Percentiles rank a stretch among this genome's conserved stretches.
phyloP scores from a whole-genome alignment of 2,329 filamentous ascomycete species.

The Tolypocladium nubicola region DNA sequence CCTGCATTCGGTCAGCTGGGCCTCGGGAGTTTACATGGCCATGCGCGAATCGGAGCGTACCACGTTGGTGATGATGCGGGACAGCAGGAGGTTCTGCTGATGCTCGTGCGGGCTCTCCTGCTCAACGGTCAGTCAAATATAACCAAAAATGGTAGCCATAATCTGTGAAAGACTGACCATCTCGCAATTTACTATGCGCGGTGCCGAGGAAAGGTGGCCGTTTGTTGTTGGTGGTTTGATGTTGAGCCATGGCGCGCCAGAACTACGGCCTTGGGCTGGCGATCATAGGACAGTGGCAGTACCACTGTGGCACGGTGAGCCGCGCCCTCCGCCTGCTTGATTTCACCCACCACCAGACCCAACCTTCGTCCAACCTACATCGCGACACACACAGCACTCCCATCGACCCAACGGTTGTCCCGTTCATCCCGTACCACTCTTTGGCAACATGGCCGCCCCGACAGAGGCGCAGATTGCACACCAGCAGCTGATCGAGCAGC shows the following conservation, averaged over 20 bases:
- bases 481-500: slow-evolving; percentile 74
- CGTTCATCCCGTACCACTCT: not conserved
- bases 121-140: not conserved
- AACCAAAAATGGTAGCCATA: not conserved
- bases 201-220: not conserved
- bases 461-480: slow-evolving; percentile 71
- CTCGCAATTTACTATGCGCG: not conserved
- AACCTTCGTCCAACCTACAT: not conserved
- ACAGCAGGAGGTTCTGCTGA: slow-evolving; percentile 86
- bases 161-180: not conserved
- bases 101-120: slow-evolving; percentile 96
- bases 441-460: slow-evolving; percentile 53
- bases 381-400: not conserved
- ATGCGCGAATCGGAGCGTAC: slow-evolving; percentile 45
- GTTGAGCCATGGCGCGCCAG: not conserved
- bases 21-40: not conserved
- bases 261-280: not conserved
- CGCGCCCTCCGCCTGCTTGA: not conserved
- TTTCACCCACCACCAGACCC: not conserved
- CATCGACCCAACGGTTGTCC: not conserved
- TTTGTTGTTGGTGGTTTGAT: not conserved
- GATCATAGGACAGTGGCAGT: slow-evolving; percentile 2
- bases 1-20: slow-evolving; percentile 38
- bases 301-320: slow-evolving; percentile 17
- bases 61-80: slow-evolving; percentile 94